A percentile compares a stretch with the other conserved stretches of the same genome.
Conservation (phyloP, 2,329 filamentous ascomycete genomes). For the Rosellinia necatrix region DNA sequence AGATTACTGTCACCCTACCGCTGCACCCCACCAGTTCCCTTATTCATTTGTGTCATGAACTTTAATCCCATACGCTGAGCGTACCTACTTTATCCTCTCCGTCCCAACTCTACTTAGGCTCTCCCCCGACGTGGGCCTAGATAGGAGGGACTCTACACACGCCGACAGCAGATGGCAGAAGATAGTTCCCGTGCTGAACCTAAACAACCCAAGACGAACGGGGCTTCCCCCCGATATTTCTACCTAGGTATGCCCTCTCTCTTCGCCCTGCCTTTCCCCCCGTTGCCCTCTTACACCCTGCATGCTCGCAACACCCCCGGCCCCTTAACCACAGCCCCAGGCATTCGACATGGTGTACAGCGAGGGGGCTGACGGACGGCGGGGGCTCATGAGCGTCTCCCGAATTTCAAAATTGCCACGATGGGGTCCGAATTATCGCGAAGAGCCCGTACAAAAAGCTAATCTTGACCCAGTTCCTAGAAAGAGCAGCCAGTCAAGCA, state of each 20-base stretch:
- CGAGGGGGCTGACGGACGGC: constrained; percentile 12
- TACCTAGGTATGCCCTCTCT: constrained; percentile 34
- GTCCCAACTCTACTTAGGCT: not conserved
- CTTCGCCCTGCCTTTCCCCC: not conserved
- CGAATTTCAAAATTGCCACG: constrained; percentile 30
- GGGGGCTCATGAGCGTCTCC: constrained; percentile 12
- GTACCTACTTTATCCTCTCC: not conserved
- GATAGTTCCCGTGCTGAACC: constrained; percentile 24
- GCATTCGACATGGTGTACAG: constrained; percentile 27
- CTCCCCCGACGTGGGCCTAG: not conserved
- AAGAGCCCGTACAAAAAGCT: constrained; percentile 20
- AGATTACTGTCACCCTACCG: not conserved
- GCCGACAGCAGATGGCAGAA: constrained; percentile 21
- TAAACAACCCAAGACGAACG: constrained; percentile 21
- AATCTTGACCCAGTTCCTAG: constrained; percentile 25
- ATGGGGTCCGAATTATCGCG: constrained; percentile 18
- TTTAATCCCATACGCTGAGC: not conserved
- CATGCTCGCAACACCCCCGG: not conserved
- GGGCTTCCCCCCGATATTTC: constrained; percentile 22
- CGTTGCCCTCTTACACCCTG: not conserved
- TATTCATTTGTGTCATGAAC: constrained; percentile 1
- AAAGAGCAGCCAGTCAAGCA: constrained; percentile 24
- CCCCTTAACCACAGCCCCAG: not conserved
- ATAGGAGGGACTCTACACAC: not conserved
- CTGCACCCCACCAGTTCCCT: not conserved